Evolutionary conservation across 495 filamentous ascomycete species (phyloP).

Genomic region (Glutinoglossum americanum): DNA sequence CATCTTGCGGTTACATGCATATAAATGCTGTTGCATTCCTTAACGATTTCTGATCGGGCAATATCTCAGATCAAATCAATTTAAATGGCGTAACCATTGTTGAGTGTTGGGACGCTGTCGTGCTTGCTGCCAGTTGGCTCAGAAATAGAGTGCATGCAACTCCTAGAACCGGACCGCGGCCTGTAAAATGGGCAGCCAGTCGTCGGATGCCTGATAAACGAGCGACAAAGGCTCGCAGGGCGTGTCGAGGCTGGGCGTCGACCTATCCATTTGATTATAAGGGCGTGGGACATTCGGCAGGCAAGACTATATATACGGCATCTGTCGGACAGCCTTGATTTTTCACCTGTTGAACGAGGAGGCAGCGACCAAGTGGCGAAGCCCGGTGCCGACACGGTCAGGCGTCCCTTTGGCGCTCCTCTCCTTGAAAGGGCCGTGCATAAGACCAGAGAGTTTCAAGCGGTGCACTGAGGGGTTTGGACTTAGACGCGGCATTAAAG

Average conservation of each 20-base stretch:
- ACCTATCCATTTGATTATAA: background rate
- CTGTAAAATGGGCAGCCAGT: background rate
- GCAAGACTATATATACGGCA: background rate
- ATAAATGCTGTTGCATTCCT: background rate
- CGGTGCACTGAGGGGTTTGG: background rate
- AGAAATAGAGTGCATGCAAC: background rate
- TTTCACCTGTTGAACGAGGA: background rate
- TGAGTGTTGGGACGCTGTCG: background rate
- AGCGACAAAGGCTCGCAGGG: background rate
- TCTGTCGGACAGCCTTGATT: background rate
- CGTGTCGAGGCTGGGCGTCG: background rate
- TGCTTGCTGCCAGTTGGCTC: constrained; percentile 1
- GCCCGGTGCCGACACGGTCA: background rate
- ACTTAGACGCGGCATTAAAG: background rate
- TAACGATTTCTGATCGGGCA: background rate
- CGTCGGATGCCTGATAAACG: background rate
- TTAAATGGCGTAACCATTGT: background rate
- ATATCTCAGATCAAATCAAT: background rate
- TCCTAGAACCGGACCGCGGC: background rate
- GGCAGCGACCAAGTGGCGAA: background rate
- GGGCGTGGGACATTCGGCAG: background rate
- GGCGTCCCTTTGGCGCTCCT: background rate
- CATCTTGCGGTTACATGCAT: background rate
- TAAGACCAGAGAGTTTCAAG: background rate
- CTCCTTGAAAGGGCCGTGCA: background rate